A percentile compares a stretch with the other conserved stretches of the same genome.
Conservation (phyloP, 257 asterid genomes). For the Solanum pimpinellifolium region DNA sequence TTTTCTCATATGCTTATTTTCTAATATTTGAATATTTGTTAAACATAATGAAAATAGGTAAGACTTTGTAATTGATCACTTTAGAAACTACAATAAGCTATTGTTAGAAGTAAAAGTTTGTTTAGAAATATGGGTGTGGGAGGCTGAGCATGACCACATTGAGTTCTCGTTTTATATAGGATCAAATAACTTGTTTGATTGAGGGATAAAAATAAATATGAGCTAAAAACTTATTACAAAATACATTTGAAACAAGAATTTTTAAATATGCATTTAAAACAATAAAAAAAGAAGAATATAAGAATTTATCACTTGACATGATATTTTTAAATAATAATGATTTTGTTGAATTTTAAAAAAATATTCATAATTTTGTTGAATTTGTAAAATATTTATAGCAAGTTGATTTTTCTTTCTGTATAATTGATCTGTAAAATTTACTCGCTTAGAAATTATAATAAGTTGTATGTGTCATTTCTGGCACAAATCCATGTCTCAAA, state of each 20-base stretch:
- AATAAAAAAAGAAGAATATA: background rate
- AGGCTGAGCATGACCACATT: too few species aligned
- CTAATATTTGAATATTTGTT: too few species aligned
- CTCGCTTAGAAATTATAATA: background rate
- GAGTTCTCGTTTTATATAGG: background rate
- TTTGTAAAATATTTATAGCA: background rate
- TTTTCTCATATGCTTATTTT: too few species aligned
- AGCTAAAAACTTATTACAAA: too few species aligned
- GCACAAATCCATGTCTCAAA: background rate
- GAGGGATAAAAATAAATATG: too few species aligned
- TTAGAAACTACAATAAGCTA: too few species aligned
- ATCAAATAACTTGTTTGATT: background rate
- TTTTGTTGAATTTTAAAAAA: background rate
- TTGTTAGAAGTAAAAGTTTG: too few species aligned
- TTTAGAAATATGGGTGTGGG: too few species aligned
- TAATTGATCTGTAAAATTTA: background rate
- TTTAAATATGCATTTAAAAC: background rate
- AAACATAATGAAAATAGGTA: too few species aligned
- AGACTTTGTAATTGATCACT: too few species aligned
- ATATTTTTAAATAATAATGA: background rate
- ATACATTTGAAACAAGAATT: background rate
- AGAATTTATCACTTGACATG: background rate
- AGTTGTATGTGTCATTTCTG: background rate
- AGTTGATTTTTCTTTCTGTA: background rate
- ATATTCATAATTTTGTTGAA: background rate